phyloP scores from a whole-genome alignment of 2,329 filamentous ascomycete species.

The Fusarium zealandicum region DNA sequence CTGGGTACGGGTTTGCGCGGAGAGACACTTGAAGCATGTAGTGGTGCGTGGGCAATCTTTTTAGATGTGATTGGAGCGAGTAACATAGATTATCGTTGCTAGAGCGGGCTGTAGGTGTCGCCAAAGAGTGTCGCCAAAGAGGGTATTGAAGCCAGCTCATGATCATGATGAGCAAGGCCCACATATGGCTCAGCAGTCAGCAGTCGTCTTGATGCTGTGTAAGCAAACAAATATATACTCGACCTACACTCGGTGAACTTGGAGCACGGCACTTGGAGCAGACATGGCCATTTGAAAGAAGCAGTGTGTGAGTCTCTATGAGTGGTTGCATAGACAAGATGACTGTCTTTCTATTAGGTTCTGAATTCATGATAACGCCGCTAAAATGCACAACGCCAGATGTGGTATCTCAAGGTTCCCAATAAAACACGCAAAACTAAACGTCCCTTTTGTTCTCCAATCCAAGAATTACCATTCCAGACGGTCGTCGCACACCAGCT shows the following conservation, averaged over 20 bases:
- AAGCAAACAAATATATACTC: constrained; percentile 3
- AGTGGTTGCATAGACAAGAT: neutral
- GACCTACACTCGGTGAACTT: neutral
- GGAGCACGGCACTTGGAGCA: too few species aligned
- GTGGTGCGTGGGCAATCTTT: neutral
- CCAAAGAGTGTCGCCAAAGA: constrained; percentile 1
- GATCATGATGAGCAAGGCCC: constrained; percentile 7
- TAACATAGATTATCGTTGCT: neutral
- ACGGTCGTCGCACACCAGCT: constrained; percentile 66
- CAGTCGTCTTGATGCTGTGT: constrained; percentile 6
- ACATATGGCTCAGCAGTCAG: neutral
- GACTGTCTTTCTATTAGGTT: constrained; percentile 1
- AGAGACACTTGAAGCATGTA: too few species aligned
- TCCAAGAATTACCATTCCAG: constrained; percentile 54
- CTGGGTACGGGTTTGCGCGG: too few species aligned
- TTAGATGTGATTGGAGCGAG: neutral
- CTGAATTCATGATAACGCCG: constrained; percentile 11
- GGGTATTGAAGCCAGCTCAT: constrained; percentile 6
- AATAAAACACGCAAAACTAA: constrained; percentile 15
- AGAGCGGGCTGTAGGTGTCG: neutral
- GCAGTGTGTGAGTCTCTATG: too few species aligned
- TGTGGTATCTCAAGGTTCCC: constrained; percentile 36
- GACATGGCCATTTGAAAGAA: too few species aligned
- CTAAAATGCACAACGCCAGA: constrained; percentile 24
- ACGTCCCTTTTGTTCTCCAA: neutral